Percentiles rank a stretch among this genome's conserved stretches.
phyloP scores from a whole-genome alignment of 306 rosid genomes.

The Biancaea sappan region DNA sequence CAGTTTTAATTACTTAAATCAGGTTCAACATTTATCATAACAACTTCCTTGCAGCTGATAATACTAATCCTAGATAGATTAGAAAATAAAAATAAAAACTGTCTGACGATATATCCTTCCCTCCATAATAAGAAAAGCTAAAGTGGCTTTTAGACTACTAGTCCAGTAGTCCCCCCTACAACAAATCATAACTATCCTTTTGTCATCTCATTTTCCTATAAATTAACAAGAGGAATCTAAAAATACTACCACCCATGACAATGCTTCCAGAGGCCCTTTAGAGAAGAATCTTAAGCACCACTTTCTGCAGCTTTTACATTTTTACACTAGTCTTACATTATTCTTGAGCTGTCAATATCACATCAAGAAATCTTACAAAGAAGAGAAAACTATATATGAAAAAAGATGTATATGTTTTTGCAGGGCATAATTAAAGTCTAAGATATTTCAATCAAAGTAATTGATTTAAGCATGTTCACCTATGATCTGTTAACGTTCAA shows the following conservation, averaged over 20 bases:
- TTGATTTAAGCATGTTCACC: not conserved
- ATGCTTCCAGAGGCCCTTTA: not conserved
- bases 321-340: not conserved
- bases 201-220: too few species aligned
- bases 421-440: not conserved
- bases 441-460: not conserved
- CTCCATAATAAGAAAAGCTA: constrained; percentile 1
- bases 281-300: not conserved
- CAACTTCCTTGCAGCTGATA: constrained; percentile 10
- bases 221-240: too few species aligned
- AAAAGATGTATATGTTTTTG: not conserved
- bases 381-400: not conserved
- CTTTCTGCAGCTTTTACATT: not conserved
- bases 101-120: constrained; percentile 22
- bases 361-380: not conserved
- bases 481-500: constrained; percentile 22
- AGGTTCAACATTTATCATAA: constrained; percentile 18
- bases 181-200: too few species aligned
- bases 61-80: not conserved
- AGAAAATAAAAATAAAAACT: not conserved
- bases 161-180: too few species aligned
- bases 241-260: not conserved
- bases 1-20: constrained; percentile 10
- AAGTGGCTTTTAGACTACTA: not conserved
- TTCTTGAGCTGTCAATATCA: not conserved